phyloP scores from a whole-genome alignment of 73 alveolate species.

The Effrenium voratum region DNA sequence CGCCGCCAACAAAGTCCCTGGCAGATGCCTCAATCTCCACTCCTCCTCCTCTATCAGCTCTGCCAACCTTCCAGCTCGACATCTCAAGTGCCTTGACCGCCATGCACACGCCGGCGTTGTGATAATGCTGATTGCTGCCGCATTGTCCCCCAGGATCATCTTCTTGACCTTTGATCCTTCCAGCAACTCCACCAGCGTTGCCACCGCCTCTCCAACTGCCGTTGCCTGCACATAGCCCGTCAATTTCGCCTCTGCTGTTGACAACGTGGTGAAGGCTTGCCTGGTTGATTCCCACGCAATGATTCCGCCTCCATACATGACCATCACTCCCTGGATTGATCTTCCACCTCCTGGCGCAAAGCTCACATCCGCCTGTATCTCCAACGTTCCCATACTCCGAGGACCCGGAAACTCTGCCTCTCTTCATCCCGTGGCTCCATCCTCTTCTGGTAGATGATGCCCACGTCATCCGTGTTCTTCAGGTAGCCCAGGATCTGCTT shows the following conservation, averaged over 20 bases:
- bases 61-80: no score
- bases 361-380: neutral
- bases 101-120: no score
- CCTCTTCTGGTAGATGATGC: neutral
- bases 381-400: neutral
- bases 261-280: neutral
- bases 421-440: neutral
- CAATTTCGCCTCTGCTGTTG: neutral
- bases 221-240: no score
- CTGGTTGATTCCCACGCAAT: neutral
- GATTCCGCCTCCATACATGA: neutral
- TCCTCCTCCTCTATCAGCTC: no score
- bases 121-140: no score
- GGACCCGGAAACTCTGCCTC: neutral
- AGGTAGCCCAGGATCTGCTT: neutral
- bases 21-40: no score
- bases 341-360: neutral
- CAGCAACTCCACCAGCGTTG: no score
- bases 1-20: no score
- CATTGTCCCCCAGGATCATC: no score
- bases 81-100: no score
- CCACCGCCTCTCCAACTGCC: no score
- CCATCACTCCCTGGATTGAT: neutral
- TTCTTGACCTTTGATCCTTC: no score
- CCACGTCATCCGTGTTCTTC: neutral